Base-by-base conservation (phyloP, 805 yeast genomes). In the Hanseniaspora mollemarum region DNA sequence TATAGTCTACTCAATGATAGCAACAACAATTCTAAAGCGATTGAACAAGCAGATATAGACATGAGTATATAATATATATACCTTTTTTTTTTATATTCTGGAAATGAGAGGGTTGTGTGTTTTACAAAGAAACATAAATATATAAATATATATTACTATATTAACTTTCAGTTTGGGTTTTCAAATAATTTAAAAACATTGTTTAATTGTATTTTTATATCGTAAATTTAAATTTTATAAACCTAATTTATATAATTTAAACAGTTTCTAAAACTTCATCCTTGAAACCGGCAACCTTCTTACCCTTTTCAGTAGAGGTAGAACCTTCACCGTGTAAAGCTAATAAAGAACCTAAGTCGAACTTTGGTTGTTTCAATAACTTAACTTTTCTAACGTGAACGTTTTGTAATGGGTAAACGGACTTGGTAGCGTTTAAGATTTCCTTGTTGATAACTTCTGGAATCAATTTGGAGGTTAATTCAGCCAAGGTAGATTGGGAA, bases 371-470 rank as follows among this genome's bases (percentile, higher is more conserved):
- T 78, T 90, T 90, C 75, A 90, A 86, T 72, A 90, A 81, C 81
- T 90, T 90, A 67, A 90, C 96, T 80, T 90, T 90, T 82, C 96
- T 88, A 74, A 90, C 85, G 83, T 87, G 94, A 69, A 88, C 94
- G 78, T 90, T 87, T 79, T 90, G 97, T 72, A 90, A 82, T 69
- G 97, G 97, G 82, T 77, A 87, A 77, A 88, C 85, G 66, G 85
- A 76, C 74, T 83, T 87, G 62, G 96, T 85, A 60, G 95, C 80
- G 79, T 87, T 88, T 77, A 87, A 95, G 67, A 88, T 90, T 76
- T 90, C 97, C 75, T 95, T 90, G 71, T 95, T 95, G 71, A 88
- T 88, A 63, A 90, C 95, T 78, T 88, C 97, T 70, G 97, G 96
- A 66, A 88, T 88, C 77, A 88, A 85, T 80, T 90, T 88, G 68